Evolutionary conservation across 768 basidiomycete species (phyloP).

Genomic region (Trametes cinnabarina): DNA sequence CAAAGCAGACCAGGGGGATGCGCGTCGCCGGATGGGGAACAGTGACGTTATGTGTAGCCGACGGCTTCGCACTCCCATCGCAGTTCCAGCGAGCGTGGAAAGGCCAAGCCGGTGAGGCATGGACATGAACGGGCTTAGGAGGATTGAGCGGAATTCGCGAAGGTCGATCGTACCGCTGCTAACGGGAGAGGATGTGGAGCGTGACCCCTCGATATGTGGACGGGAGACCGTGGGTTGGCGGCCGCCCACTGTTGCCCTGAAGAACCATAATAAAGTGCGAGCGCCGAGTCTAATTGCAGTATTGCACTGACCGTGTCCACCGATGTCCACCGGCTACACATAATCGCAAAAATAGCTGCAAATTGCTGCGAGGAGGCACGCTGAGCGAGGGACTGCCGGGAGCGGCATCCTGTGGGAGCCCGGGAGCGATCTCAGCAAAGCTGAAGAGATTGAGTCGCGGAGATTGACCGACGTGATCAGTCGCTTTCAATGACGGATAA

Average conservation of each 20-base stretch:
- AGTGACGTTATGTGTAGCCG: constrained; percentile 14
- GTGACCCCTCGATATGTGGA: background rate
- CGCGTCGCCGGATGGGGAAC: constrained; percentile 4
- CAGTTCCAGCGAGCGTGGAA: constrained; percentile 10
- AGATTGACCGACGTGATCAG: constrained; percentile 13
- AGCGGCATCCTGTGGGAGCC: background rate
- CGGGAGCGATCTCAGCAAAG: background rate
- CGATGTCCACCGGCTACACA: constrained; percentile 5
- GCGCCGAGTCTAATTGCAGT: constrained; percentile 14
- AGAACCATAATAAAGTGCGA: background rate
- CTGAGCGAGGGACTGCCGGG: background rate
- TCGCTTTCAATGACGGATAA: background rate
- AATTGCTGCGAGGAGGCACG: background rate
- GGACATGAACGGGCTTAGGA: background rate
- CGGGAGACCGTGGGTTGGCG: constrained; percentile 8
- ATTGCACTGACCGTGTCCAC: background rate
- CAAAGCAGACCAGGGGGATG: constrained; percentile 2
- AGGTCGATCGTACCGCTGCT: background rate
- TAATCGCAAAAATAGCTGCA: background rate
- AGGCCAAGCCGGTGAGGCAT: background rate
- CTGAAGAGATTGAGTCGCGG: constrained; percentile 12
- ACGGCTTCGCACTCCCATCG: background rate
- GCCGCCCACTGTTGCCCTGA: background rate
- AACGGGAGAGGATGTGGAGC: background rate
- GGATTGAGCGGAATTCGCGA: constrained; percentile 11